Evolutionary conservation across 805 yeast genomes (phyloP).

Genomic region (Cyberlindnera mycetangii): DNA sequence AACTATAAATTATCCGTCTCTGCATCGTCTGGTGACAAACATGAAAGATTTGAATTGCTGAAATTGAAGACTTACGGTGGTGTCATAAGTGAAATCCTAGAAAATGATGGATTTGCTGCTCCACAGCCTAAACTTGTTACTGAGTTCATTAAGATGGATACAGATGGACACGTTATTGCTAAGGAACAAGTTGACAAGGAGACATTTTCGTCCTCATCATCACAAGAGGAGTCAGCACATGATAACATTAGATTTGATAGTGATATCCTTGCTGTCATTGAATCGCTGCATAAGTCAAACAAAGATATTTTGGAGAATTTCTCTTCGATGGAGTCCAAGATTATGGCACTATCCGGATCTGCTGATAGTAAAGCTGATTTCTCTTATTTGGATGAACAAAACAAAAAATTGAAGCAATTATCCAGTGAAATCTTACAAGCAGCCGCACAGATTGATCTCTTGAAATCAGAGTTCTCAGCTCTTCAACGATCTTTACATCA

Average conservation of each 20-base stretch:
- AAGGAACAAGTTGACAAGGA: background rate
- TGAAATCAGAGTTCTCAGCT: background rate
- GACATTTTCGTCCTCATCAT: background rate
- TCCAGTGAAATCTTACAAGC: background rate
- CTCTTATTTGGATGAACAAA: constrained; percentile 22
- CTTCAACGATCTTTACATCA: constrained; percentile 4
- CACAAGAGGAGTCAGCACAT: background rate
- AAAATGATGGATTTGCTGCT: constrained; percentile 51
- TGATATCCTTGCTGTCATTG: constrained; percentile 9
- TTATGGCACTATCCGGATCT: constrained; percentile 16
- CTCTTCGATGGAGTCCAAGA: constrained; percentile 17
- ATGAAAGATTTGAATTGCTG: constrained; percentile 65
- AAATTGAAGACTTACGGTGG: constrained; percentile 53
- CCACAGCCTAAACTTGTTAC: constrained; percentile 44
- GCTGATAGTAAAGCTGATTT: constrained; percentile 18
- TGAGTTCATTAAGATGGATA: constrained; percentile 36
- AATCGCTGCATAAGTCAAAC: constrained; percentile 20
- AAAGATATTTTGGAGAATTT: constrained; percentile 17
- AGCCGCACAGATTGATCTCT: background rate
- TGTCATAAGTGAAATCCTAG: constrained; percentile 52
- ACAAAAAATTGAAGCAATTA: constrained; percentile 14
- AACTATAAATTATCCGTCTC: constrained; percentile 51
- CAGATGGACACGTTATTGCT: constrained; percentile 27
- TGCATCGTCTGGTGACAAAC: constrained; percentile 41
- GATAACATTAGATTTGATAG: constrained; percentile 11